Evolutionary conservation across 1,284 basidiomycete species (phyloP).

Genomic region (Cutaneotrichosporon sp.): DNA sequence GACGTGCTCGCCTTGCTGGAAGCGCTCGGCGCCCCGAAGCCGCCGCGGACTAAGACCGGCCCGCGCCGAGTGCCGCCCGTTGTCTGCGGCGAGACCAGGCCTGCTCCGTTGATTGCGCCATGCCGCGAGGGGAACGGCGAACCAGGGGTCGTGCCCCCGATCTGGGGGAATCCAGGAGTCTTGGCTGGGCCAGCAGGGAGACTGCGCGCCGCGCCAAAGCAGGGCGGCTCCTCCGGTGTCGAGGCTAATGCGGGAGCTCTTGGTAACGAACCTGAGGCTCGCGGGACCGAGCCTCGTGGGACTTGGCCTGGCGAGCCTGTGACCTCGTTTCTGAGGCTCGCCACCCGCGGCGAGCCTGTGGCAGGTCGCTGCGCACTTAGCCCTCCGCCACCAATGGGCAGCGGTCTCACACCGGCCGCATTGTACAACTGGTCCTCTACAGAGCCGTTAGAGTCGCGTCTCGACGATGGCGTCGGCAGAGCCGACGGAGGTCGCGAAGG

Average conservation of each 20-base stretch:
- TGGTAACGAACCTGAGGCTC: constrained; percentile 7
- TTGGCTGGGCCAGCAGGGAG: constrained; percentile 2
- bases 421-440: not conserved
- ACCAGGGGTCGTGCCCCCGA: not conserved
- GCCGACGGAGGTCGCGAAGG: not conserved
- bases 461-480: not conserved
- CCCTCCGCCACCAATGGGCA: constrained; percentile 6
- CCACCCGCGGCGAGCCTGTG: constrained; percentile 1
- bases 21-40: constrained; percentile 36
- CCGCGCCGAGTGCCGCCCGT: constrained; percentile 40
- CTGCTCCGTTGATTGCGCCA: not conserved
- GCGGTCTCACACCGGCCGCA: not conserved
- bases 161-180: not conserved
- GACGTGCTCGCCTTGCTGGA: constrained; percentile 20
- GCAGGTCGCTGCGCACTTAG: constrained; percentile 5
- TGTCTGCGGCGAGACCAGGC: constrained; percentile 37
- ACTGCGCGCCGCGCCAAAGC: not conserved
- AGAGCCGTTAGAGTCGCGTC: constrained; percentile 1
- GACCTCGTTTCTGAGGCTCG: constrained; percentile 2
- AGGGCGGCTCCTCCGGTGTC: constrained; percentile 12
- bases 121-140: not conserved
- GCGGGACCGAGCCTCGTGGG: not conserved
- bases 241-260: constrained; percentile 1
- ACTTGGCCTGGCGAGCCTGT: not conserved
- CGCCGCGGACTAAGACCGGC: constrained; percentile 50